Conservation (phyloP, 2,329 filamentous ascomycete genomes). For the Phialocephala sp. region DNA sequence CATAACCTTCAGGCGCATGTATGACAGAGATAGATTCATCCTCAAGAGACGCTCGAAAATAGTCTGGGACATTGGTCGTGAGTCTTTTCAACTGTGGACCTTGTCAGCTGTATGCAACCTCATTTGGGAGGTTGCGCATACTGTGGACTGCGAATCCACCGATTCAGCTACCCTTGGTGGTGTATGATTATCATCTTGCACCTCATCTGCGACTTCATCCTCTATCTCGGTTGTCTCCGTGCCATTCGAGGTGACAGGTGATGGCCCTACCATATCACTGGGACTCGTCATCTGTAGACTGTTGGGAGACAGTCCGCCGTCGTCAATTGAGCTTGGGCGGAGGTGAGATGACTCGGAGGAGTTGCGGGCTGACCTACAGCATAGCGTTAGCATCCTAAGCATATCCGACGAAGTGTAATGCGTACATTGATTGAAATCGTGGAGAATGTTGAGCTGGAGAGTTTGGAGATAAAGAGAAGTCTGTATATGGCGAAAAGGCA, state of each 20-base stretch:
- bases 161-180: constrained; percentile 44
- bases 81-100: constrained; percentile 40
- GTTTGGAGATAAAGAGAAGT: constrained; percentile 61
- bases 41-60: constrained; percentile 62
- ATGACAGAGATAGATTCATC: constrained; percentile 91
- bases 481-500: constrained; percentile 57
- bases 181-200: constrained; percentile 46
- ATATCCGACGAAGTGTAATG: constrained; percentile 13
- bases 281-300: constrained; percentile 60
- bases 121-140: constrained; percentile 28
- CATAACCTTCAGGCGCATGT: constrained; percentile 84
- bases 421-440: constrained; percentile 60
- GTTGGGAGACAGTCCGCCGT: constrained; percentile 38
- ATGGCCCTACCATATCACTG: constrained; percentile 77
- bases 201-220: constrained; percentile 72
- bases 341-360: constrained; percentile 55
- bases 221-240: constrained; percentile 86
- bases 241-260: constrained; percentile 83
- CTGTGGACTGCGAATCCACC: constrained; percentile 34
- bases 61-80: constrained; percentile 60
- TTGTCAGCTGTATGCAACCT: constrained; percentile 28
- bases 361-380: constrained; percentile 50
- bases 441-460: constrained; percentile 52
- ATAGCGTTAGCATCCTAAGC: constrained; percentile 19
- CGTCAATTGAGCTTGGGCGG: constrained; percentile 54